A percentile compares a stretch with the other conserved stretches of the same genome.
Evolutionary conservation across 2,329 filamentous ascomycete genomes (phyloP).

Genomic region (Drechslerella coelobrocha): DNA sequence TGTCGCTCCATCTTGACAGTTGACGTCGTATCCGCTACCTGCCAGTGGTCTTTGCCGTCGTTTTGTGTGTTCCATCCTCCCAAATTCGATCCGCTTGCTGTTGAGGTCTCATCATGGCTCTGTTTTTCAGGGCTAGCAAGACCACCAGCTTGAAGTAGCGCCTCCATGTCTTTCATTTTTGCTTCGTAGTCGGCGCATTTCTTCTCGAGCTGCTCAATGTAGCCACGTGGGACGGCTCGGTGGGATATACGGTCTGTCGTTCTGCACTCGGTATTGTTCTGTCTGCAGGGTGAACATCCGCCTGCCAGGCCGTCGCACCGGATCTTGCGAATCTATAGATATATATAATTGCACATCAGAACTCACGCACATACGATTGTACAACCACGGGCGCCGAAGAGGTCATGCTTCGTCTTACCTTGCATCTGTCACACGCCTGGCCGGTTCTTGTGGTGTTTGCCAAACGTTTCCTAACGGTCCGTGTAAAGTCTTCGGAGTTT

Average conservation of each 20-base stretch:
- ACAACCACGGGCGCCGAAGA: not conserved
- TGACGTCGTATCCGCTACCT: slow-evolving; percentile 2
- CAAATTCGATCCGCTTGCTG: slow-evolving; percentile 24
- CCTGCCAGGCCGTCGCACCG: slow-evolving; percentile 81
- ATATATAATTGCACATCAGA: slow-evolving; percentile 11
- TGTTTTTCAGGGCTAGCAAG: slow-evolving; percentile 24
- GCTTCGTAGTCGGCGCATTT: slow-evolving; percentile 65
- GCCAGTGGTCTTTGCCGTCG: slow-evolving; percentile 29
- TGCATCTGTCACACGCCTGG: slow-evolving; percentile 88
- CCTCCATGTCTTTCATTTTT: slow-evolving; percentile 73
- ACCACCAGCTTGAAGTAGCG: slow-evolving; percentile 66
- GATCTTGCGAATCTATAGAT: slow-evolving; percentile 76
- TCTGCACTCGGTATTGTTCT: slow-evolving; percentile 77
- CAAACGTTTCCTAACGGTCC: slow-evolving; percentile 64
- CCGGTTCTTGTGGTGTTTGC: slow-evolving; percentile 70
- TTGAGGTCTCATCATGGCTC: slow-evolving; percentile 25
- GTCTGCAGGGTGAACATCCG: slow-evolving; percentile 80
- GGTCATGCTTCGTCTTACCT: slow-evolving; percentile 62
- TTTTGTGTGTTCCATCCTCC: slow-evolving; percentile 34
- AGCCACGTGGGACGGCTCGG: slow-evolving; percentile 77
- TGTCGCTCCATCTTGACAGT: slow-evolving; percentile 42
- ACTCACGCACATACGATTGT: not conserved
- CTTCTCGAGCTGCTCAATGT: slow-evolving; percentile 76
- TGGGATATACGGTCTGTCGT: slow-evolving; percentile 88
- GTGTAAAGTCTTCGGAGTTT: slow-evolving; percentile 58